Percentiles rank a stretch among this genome's conserved stretches.
phyloP scores from a whole-genome alignment of 164 flowering plant species.

The Nymphaea colorata region DNA sequence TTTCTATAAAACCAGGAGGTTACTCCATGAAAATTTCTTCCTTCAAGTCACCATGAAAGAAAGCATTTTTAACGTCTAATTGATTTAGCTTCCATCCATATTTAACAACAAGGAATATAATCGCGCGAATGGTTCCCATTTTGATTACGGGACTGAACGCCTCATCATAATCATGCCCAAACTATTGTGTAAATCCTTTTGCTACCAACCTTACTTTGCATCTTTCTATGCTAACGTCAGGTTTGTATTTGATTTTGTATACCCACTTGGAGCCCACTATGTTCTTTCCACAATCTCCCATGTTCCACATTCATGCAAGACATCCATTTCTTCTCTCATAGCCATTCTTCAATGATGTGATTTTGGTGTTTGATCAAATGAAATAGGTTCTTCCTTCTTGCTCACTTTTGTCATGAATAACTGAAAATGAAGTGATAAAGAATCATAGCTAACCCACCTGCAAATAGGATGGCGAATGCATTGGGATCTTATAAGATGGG shows the following conservation, averaged over 20 bases:
- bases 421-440: background rate
- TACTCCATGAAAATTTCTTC: background rate
- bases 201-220: background rate
- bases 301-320: slow-evolving; percentile 1
- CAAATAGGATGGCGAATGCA: background rate
- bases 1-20: background rate
- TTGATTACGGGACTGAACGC: slow-evolving; percentile 7
- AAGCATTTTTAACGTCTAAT: background rate
- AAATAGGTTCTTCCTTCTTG: background rate
- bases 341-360: background rate
- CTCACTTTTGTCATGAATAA: background rate
- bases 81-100: background rate
- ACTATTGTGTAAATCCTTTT: background rate
- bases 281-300: slow-evolving; percentile 3
- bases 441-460: background rate
- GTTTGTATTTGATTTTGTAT: background rate
- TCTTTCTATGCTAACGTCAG: background rate
- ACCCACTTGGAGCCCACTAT: slow-evolving; percentile 8
- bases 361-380: background rate
- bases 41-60: background rate
- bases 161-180: background rate
- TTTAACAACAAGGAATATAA: background rate
- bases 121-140: background rate
- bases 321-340: slow-evolving; percentile 1
- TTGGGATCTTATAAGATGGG: background rate